phyloP scores from a whole-genome alignment of 1,284 basidiomycete genomes.

The Chondrostereum purpureum region DNA sequence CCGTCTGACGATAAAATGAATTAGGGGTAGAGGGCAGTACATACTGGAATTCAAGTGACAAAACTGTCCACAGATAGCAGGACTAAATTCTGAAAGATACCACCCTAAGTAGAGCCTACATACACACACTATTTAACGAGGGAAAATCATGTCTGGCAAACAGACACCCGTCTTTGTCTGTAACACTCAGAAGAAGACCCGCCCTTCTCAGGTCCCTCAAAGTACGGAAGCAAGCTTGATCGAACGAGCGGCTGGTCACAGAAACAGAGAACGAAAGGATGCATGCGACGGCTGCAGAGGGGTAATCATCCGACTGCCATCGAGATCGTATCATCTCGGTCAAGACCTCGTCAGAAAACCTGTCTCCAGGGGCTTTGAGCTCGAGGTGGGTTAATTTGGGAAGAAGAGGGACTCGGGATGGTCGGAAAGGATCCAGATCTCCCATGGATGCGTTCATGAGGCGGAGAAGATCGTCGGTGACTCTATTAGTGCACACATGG shows the following conservation, averaged over 20 bases:
- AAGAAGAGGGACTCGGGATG: background rate
- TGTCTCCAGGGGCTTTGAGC: background rate
- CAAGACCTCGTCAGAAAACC: background rate
- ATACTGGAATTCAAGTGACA: too few species aligned
- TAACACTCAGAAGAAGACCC: too few species aligned
- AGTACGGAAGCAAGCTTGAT: background rate
- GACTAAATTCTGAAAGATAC: too few species aligned
- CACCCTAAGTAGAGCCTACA: too few species aligned
- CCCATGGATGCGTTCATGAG: background rate
- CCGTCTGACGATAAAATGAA: too few species aligned
- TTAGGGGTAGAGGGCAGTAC: too few species aligned
- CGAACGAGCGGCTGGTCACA: background rate
- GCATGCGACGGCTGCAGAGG: background rate
- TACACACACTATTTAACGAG: too few species aligned
- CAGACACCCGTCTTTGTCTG: background rate
- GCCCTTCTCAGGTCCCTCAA: background rate
- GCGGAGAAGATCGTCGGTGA: background rate
- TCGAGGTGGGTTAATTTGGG: background rate
- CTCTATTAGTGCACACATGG: background rate
- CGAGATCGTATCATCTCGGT: conserved; percentile 1
- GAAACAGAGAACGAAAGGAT: background rate
- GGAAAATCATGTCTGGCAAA: background rate
- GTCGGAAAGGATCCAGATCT: background rate
- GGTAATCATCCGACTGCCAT: background rate
- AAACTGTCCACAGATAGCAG: too few species aligned